Evolutionary conservation across 306 rosid species (phyloP), one percentile per base, ranked within the genome.

Genomic region (Sicyos baderoa): DNA sequence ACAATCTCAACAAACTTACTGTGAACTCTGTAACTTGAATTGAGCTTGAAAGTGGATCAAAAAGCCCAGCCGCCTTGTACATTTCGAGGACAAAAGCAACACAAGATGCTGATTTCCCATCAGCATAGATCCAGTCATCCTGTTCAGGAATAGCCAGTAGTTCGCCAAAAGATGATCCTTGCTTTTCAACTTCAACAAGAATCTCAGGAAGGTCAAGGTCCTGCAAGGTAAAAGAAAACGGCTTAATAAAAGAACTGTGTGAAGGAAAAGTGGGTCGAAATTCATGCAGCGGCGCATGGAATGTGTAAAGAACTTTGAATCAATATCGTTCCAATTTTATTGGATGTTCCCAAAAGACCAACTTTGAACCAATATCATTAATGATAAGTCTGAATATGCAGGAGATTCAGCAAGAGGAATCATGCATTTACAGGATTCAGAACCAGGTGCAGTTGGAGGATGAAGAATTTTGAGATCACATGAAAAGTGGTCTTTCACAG

Each of bases 21-120:
- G 99, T 94, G 74, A 94, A 94, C 79, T 94, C 99, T 6, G 99
- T 94, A 74, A 90, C 99, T 82, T 94, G 87, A 71, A 94, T 79
- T 63, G 91, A 85, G 83, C 86, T 86, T 16, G 96, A 80, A 76
- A 88, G 76, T 79, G 94, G 89, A 75, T 79, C 90, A 77, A 94
- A 94, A 61, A 94, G 81, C 71, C 99, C 99, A 1, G 97, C 97
- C 70, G 74, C 96, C 82, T 94, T 90, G 72, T 94, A 94, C 96
- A 90, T 94, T 74, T 83, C 90, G 58, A 94, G 96, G 76, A 94
- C 74, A 77, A 82, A 94, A 70, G 97, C 96, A 57, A 94, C 72
- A 66, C 99, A 90, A 0, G 99, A 94, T 69, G 99, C 77, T 76
- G 99, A 94, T 72, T 85, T 84, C 73, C 99, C 99, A 72, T 94